Base-by-base conservation (phyloP, 208 protist species). In the Trypanosoma scelopori region DNA sequence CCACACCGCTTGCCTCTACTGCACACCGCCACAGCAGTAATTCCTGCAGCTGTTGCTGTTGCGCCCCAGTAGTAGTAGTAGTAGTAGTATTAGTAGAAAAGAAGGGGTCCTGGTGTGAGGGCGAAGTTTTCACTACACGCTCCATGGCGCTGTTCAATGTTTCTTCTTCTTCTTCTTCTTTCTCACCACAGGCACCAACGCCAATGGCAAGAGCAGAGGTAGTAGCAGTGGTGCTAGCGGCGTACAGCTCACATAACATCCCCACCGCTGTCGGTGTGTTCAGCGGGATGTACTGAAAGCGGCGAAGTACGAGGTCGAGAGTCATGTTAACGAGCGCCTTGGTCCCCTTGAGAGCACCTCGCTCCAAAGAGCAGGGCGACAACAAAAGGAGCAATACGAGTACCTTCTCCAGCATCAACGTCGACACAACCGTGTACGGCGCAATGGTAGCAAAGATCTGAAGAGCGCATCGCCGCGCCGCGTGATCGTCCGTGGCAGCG, bases 281-380 rank as follows among this genome's bases (percentile, higher is more conserved):
- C 13, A 74, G 55, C n/a, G 52, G 25, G n/a, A 74, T 46, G 61
- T 74, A 74, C 47, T 74, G 69, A 62, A 64, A 64, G 42, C 61
- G 59, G 30, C 69, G 43, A n/a, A 74, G 45, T 0, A 74, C 37
- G 39, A 74, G 28, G 27, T 68, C 30, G 12, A 74, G n/a, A 41
- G 42, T 58, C 9, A 5, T 48, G 20, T 43, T 16, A 46, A 20
- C 28, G 9, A 73, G 9, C 13, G 22, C 16, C 25, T 12, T 41
- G 9, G 43, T 16, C 16, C 49, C 49, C n/a, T 60, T 11, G 23
- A 23, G 15, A 27, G n/a, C 16, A 37, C 20, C 30, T 11, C 18
- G 37, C 30, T 30, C 3, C 30, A 57, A n/a, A 11, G 9, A 30
- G 7, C 6, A n/a, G n/a, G 20, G 35, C 53, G 45, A 23, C 16